Conservation (phyloP, 257 asterid species). For the Forsythia suspensa region DNA sequence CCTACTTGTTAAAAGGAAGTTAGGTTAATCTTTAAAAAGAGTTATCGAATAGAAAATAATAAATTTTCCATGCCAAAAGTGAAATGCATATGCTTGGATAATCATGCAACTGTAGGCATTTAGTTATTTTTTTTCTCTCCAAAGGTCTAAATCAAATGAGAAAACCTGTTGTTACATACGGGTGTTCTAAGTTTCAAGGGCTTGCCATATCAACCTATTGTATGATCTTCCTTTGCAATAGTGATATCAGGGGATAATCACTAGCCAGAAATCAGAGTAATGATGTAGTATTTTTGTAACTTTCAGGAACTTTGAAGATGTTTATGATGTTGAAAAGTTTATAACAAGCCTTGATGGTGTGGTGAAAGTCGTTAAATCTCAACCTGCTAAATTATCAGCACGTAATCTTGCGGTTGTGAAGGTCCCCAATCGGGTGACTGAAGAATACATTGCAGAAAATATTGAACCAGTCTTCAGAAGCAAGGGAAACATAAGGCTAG, state of each 20-base stretch:
- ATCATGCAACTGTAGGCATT: too few species aligned
- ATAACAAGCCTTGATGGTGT: constrained; percentile 68
- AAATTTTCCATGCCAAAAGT: too few species aligned
- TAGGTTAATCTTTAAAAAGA: too few species aligned
- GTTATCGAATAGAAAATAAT: too few species aligned
- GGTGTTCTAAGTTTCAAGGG: too few species aligned
- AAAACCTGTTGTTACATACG: too few species aligned
- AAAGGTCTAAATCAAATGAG: too few species aligned
- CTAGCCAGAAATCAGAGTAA: background rate
- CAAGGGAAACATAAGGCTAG: constrained; percentile 81
- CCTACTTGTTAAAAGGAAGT: too few species aligned
- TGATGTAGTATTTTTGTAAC: constrained; percentile 4
- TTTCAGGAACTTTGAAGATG: constrained; percentile 71
- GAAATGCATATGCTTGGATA: too few species aligned
- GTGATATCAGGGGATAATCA: background rate
- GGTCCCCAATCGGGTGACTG: constrained; percentile 83
- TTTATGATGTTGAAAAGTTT: constrained; percentile 65
- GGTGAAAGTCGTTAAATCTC: constrained; percentile 68
- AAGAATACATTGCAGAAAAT: constrained; percentile 65
- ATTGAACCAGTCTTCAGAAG: constrained; percentile 67
- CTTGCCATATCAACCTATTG: too few species aligned
- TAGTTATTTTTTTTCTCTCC: too few species aligned
- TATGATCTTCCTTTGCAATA: too few species aligned
- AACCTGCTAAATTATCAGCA: constrained; percentile 55
- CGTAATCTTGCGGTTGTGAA: constrained; percentile 74